phyloP scores from a whole-genome alignment of 2,329 filamentous ascomycete genomes.

The Epichloe bromicola region DNA sequence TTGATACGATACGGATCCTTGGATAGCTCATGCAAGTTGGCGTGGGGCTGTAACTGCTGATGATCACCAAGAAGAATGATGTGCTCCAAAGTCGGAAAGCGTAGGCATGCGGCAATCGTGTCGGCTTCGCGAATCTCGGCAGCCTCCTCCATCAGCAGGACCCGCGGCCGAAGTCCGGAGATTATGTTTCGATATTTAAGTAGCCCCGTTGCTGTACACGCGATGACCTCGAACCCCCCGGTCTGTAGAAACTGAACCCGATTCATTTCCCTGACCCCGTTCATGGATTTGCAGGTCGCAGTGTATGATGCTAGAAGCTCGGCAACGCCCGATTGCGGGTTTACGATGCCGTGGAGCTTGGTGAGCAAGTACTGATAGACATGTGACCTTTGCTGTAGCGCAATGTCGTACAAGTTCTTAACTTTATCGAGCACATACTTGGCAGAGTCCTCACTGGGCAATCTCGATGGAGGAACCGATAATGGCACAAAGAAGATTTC shows the following conservation, averaged over 20 bases:
- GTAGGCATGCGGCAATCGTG: conserved; percentile 36
- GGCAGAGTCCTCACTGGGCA: background rate
- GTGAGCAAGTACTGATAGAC: conserved; percentile 3
- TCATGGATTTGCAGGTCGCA: conserved; percentile 35
- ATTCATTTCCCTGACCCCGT: conserved; percentile 43
- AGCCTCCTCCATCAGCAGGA: conserved; percentile 68
- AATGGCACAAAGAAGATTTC: conserved; percentile 21
- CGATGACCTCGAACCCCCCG: conserved; percentile 37
- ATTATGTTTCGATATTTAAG: conserved; percentile 68
- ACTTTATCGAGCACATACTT: background rate
- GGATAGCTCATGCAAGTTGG: conserved; percentile 46
- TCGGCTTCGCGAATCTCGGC: conserved; percentile 61
- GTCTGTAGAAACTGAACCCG: conserved; percentile 33
- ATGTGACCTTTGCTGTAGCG: background rate
- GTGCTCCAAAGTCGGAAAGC: conserved; percentile 34
- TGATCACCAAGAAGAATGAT: conserved; percentile 61
- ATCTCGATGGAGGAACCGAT: background rate
- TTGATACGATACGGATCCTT: conserved; percentile 51
- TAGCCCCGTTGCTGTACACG: conserved; percentile 64
- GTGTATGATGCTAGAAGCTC: conserved; percentile 36
- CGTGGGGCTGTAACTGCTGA: conserved; percentile 61
- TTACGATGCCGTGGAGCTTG: background rate
- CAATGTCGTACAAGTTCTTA: conserved; percentile 1
- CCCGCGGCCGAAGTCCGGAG: conserved; percentile 48
- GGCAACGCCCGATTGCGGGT: conserved; percentile 7